Base-by-base conservation (phyloP, 2,329 filamentous ascomycete genomes). In the Allantophomopsis cytisporea region DNA sequence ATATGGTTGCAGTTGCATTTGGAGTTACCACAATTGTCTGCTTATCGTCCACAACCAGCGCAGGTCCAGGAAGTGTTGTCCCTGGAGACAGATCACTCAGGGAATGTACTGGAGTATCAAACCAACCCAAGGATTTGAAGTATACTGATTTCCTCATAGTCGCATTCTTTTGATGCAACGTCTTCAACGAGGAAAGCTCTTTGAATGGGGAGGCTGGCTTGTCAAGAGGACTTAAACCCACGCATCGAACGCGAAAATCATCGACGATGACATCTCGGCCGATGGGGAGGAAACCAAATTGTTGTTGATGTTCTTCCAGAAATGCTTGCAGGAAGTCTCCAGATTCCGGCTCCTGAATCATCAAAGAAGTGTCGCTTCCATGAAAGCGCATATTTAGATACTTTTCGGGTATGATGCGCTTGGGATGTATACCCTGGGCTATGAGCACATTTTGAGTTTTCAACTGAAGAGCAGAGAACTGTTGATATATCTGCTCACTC, bases 361-460 rank as follows among this genome's bases (percentile, higher is more conserved):
- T 94, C 35, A 94, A 68, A 1, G 85, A 83, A 4, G 84, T 89
- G 54, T 94, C 86, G 0, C 86, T 93, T 12, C 87, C 87, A 17
- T 84, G 74, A 53, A 94, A 94, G 41, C 87, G 69, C 77, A 94
- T 84, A 56, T 94, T 94, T 41, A 94, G 73, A 51, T 94, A 94
- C 54, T 91, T 82, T 55, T 94, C 86, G 51, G 88, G 91, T 0
- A 76, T 69, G n/a, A 94, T 82, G 28, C 83, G 74, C 6, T 73
- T 61, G 35, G 80, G 72, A 2, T 68, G 63, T 52, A 94, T 94
- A 0, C 86, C 87, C 58, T 94, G 87, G 2, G 80, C 76, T 15
- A 66, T 64, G 4, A 94, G 62, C 1, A 75, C 73, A 13, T 67
- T 62, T 0, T 67, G 69, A 0, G 84, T 86, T 52, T 79, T 83